Base-by-base conservation (phyloP, 805 yeast genomes). In the Nematodospora valgi region DNA sequence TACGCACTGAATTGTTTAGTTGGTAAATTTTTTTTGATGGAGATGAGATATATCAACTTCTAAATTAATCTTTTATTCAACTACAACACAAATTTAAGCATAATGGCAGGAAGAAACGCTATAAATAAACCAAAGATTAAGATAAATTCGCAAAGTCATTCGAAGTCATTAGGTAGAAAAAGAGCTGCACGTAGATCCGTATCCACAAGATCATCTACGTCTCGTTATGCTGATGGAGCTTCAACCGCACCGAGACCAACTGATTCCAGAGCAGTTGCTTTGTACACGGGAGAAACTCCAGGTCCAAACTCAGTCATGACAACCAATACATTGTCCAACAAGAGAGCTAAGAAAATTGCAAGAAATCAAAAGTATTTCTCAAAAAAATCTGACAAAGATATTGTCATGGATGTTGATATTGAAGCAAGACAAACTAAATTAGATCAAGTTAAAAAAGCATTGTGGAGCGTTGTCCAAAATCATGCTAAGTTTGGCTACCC, bases 111-210 rank as follows among this genome's bases (percentile, higher is more conserved):
- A 19, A 82, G 74, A 62, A 86, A 85, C 68, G 76, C 87, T 28
- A 70, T 86, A 46, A 88, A 87, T 60, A 85, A 80, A 59, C 95
- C 93, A 31, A 82, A 80, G 56, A 75, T 73, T 47, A 72, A 74
- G 42, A 59, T 76, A 24, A 64, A 60, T 43, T 64, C 77, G 35
- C 68, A 70, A 40, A 68, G 69, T 34, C 80, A 75, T 56, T 68
- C 74, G 29, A 57, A 67, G 22, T 52, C 72, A 26, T 58, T 78
- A 20, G 74, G 77, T 16, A 70, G 66, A 49, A 79, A 73, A 54
- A 70, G 86, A 59, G 68, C 80, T 12, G 65, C 69, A 19, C 66
- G 70, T 30, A 56, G 52, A 37, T 30, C 38, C 8, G 58, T 64
- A 19, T 68, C 76, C 30, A 66, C 78, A 28, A 68, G 77, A 54